These are phyloP conservation scores for Neonectria ditissima DNA, from an alignment of 2,329 filamentous ascomycete genomes.

Conservation along the genomic window DNA sequence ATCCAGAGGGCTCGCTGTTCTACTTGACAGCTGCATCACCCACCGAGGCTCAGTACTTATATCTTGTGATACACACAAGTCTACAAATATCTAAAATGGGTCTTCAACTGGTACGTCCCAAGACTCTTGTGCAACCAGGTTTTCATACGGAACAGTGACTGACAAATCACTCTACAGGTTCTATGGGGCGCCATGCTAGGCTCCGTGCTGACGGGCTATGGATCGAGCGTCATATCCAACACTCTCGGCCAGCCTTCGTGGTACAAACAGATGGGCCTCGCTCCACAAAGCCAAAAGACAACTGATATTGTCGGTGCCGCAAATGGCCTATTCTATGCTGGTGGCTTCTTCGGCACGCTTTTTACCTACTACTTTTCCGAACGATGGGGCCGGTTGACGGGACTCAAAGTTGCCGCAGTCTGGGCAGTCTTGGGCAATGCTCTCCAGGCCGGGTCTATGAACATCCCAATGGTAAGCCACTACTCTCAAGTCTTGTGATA, in stretches of 20 bases:
- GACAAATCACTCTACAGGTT: neutral
- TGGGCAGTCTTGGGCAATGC: neutral
- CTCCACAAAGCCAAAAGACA: neutral
- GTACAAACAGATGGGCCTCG: neutral
- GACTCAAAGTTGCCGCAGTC: neutral
- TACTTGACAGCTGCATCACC: too few relatives aligned
- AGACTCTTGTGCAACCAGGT: too few relatives aligned
- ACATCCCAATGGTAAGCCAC: neutral
- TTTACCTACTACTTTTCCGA: neutral
- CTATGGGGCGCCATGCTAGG: neutral
- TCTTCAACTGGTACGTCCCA: too few relatives aligned
- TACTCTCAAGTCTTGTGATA: too few relatives aligned
- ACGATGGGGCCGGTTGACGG: neutral
- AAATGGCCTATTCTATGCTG: neutral
- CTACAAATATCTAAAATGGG: too few relatives aligned
- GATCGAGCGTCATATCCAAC: neutral
- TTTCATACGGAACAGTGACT: too few relatives aligned
- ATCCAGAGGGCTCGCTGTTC: too few relatives aligned
- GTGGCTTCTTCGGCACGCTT: neutral
- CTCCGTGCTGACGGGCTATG: neutral
- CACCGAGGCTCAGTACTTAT: too few relatives aligned
- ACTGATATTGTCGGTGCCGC: neutral
- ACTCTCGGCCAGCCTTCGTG: neutral
- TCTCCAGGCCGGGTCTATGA: neutral
- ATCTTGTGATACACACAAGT: too few relatives aligned